These are phyloP conservation scores for Globisporangium cederbergense DNA, from an alignment of 352 stramenopile genomes.

Conservation along the genomic window DNA sequence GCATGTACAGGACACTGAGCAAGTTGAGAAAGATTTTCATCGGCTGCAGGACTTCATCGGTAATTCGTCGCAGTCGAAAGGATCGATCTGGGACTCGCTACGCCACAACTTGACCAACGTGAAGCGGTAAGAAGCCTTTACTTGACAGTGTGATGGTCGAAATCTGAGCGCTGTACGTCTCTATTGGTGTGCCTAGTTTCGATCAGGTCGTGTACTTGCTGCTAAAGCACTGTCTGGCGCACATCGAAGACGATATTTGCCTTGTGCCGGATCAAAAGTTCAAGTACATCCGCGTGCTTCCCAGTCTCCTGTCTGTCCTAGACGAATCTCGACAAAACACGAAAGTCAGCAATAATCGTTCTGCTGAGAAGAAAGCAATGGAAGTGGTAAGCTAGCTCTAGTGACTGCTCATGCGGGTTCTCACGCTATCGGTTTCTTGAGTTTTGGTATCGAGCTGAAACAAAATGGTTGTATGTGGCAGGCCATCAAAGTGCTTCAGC, in stretches of 20 bases:
- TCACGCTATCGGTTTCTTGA: background rate
- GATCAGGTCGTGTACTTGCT: slow-evolving; percentile 60
- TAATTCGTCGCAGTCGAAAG: slow-evolving; percentile 48
- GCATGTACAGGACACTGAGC: slow-evolving; percentile 32
- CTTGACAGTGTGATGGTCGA: background rate
- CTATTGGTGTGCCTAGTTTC: slow-evolving; percentile 31
- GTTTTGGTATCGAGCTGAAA: background rate
- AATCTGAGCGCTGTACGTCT: background rate
- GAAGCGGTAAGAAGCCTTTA: slow-evolving; percentile 35
- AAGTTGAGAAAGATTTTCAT: slow-evolving; percentile 50
- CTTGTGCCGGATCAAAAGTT: slow-evolving; percentile 37
- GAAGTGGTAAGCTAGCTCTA: slow-evolving; percentile 34
- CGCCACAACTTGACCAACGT: slow-evolving; percentile 63
- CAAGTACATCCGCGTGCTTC: slow-evolving; percentile 49
- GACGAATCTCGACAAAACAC: slow-evolving; percentile 22
- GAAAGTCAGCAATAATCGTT: slow-evolving; percentile 27
- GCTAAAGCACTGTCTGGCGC: slow-evolving; percentile 41
- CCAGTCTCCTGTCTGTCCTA: slow-evolving; percentile 45
- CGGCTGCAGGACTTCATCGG: slow-evolving; percentile 65
- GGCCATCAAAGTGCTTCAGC: slow-evolving; percentile 37
- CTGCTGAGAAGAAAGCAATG: slow-evolving; percentile 49
- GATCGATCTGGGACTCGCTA: slow-evolving; percentile 55
- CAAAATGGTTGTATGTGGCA: slow-evolving; percentile 10
- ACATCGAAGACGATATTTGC: slow-evolving; percentile 39
- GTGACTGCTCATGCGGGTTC: background rate